These are phyloP conservation scores for Colletotrichum tropicale DNA, from an alignment of 2,329 filamentous ascomycete genomes.

Conservation along the genomic window DNA sequence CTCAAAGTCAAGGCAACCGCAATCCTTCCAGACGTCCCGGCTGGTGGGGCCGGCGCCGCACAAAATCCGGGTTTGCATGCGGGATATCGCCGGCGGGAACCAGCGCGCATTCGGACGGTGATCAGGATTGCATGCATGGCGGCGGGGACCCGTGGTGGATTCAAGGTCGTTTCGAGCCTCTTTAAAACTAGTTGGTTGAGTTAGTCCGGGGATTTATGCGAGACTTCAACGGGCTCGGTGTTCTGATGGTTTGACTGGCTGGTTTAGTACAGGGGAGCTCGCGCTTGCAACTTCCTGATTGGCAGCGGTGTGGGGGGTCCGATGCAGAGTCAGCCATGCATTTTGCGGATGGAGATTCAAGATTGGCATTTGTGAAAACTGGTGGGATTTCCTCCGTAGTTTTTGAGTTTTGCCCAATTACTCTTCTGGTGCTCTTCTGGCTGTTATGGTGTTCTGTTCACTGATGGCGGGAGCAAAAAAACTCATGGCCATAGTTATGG, in stretches of 20 bases:
- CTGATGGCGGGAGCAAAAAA: background rate
- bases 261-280: background rate
- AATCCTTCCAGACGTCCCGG: background rate
- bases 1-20: background rate
- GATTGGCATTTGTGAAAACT: background rate
- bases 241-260: background rate
- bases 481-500: background rate
- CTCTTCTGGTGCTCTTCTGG: background rate
- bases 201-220: background rate
- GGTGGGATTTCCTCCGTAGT: background rate
- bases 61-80: background rate
- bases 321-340: background rate
- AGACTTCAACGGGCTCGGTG: background rate
- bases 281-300: background rate
- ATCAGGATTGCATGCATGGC: background rate
- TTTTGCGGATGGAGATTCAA: background rate
- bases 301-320: background rate
- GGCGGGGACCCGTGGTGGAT: background rate
- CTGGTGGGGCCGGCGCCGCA: background rate
- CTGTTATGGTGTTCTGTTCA: background rate
- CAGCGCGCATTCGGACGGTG: background rate
- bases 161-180: background rate
- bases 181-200: background rate
- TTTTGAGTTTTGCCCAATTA: background rate
- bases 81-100: background rate